Base-by-base conservation (phyloP, 345 rosid species). In the Reutealis trisperma region DNA sequence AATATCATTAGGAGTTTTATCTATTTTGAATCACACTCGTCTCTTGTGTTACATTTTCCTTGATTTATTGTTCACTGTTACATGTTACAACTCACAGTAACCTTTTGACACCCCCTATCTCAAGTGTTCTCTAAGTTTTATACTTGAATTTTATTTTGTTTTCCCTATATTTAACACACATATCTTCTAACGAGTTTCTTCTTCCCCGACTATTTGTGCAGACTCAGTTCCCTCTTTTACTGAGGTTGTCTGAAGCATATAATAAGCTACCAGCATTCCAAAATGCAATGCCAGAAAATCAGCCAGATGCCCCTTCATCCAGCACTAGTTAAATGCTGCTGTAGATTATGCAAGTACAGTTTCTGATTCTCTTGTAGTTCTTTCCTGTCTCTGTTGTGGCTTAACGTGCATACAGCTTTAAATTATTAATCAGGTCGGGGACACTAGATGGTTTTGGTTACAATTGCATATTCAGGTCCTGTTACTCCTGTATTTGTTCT, bases 241-340 rank as follows among this genome's bases (percentile, higher is more conserved):
- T 77, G 44, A 90, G 87, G 86, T 77, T 89, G 88, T 79, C 90
- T 21, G 85, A 86, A 54, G 89, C 91, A 66, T 94, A 89, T 72
- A 68, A 76, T 14, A 84, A 85, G 74, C 83, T 83, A n/a, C 86
- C 91, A 2, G 87, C 82, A 68, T 89, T 86, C 66, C 83, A 81
- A 60, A 61, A 80, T 71, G 86, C 86, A 30, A 59, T 72, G 83
- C 89, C 91, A 2, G 81, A 81, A 64, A 84, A 69, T 11, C 88
- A 86, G 84, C 88, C 83, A 22, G 91, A 88, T 58, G 14, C 84
- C 71, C 82, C 89, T 41, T 68, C 77, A 8, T 55, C 82, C 1
- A 49, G 18, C 79, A 13, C 75, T 6, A 34, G 41, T 45, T 70
- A 59, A 51, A 55, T 22, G 3, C 30, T 6, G 30, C 15, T 0